Evolutionary conservation across 73 alveolate genomes (phyloP), one percentile per base, ranked within the genome.

Genomic region (Paramecium tetraurelia): DNA sequence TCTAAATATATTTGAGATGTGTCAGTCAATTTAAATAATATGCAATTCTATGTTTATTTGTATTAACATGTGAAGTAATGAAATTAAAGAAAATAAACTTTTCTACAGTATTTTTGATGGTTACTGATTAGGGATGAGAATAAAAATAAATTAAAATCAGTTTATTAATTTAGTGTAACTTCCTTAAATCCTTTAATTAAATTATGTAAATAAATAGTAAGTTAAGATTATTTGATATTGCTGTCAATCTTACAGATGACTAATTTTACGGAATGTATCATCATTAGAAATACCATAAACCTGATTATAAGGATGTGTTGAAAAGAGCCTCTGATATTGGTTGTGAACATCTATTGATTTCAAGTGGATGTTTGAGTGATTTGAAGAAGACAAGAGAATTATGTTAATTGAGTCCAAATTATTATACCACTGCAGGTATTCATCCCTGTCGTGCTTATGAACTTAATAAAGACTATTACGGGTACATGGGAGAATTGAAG

Each of bases 361-460:
- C 99, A 36, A 97, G 99, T n/a, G 99, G 99, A 20, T 89, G 97
- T 92, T 69, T 98, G 14, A 95, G 96, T 85, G 98, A 97, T 68
- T 92, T 97, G 21, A 86, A 50, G 44, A 94, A 92, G 20, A 94
- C 98, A 10, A 94, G 83, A 80, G 89, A 96, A 36, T 90, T 97
- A 20, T 83, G 98, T 46, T 84, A 86, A 89, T 83, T 86, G 57
- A 46, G 94, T 48, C 95, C 94, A 38, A 95, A 97, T 83, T 96
- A 86, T 85, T 98, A 94, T 85, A 94, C 96, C 48, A 96, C 99
- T 16, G 93, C 96, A 50, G 99, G 99, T 5, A 96, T 98, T 31
- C 99, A 98, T 89, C 99, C 99, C 9, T 98, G 99, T 63, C 71
- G 99, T 33, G 99, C 99, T 12, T 77, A 85, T 4, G 99, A 97